Evolutionary conservation across 192 early-diverging fungal genomes (phyloP), one percentile per base, ranked within the genome.

Genomic region (Linnemannia schmuckeri): DNA sequence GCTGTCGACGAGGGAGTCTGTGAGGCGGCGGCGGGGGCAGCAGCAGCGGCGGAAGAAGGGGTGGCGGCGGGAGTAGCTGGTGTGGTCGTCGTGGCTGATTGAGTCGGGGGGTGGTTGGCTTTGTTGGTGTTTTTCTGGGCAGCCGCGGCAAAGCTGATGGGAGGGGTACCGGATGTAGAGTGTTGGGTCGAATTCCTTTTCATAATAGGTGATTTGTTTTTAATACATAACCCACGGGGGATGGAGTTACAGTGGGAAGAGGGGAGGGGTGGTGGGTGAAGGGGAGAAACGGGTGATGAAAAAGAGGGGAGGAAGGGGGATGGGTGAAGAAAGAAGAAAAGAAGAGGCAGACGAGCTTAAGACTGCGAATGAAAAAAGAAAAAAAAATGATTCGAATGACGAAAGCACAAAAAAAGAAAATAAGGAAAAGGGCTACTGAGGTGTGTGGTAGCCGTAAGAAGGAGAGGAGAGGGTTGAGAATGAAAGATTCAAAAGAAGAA

Each of bases 111-210:
- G 37, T 76, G 49, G 44, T 54, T 76, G 63, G 83, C 68, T 76
- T 80, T 85, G 78, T 49, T 72, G 78, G 82, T 85, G 82, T 85
- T 80, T 79, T 70, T 70, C 55, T 85, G 78, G 37, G 83, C 83
- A 85, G 83, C 83, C 37, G 83, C 83, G 83, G 83, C 83, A 79
- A 85, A 85, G 83, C 83, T 85, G 83, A 77, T 75, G 78, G 77
- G 77, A 76, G 72, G 77, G 73, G 83, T 85, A 85, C 83, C 83
- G 78, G 83, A 85, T 85, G 77, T 73, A 49, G 74, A 40, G 66
- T 78, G 77, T 76, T 80, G 74, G 47, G 83, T 73, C 55, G 83
- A 85, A 80, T 79, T 80, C 74, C 70, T 85, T 85, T 85, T 85
- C 83, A 85, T 85, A 85, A 85, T 85, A 79, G 82, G 78, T 85